Conservation (phyloP, 1,284 basidiomycete species). For the Mrakiaceae sp. region DNA sequence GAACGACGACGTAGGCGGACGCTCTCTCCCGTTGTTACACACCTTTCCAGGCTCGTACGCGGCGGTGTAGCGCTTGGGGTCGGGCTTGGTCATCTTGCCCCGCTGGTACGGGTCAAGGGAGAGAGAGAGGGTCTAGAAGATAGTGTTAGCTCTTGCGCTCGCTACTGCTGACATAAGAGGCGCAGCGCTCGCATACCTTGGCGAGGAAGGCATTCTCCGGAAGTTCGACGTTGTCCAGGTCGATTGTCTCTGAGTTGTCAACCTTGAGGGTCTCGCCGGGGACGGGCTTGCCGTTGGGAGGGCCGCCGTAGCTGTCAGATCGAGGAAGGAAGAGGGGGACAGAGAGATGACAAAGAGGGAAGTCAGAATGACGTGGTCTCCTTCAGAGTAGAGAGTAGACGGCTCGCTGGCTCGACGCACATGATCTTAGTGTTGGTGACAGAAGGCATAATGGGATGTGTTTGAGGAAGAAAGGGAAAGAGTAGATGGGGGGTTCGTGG, state of each 20-base stretch:
- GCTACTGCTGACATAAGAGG: too few relatives aligned
- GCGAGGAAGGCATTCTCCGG: slow-evolving; percentile 7
- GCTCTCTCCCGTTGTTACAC: too few relatives aligned
- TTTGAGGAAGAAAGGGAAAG: too few relatives aligned
- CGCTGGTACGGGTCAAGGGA: slow-evolving; percentile 18
- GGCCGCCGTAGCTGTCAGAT: background rate
- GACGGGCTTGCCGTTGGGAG: slow-evolving; percentile 5
- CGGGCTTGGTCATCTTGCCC: background rate
- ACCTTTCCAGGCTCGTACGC: background rate
- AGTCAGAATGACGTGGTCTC: background rate
- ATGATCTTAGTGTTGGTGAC: slow-evolving; percentile 10
- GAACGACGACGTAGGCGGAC: background rate
- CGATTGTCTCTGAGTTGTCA: slow-evolving; percentile 15
- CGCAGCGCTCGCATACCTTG: background rate
- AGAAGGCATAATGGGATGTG: background rate
- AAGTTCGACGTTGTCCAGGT: slow-evolving; percentile 14
- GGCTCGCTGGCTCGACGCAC: background rate
- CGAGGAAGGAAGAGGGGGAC: too few relatives aligned
- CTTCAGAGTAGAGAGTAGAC: background rate
- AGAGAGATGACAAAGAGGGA: background rate
- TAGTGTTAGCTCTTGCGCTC: background rate
- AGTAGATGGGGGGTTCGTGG: too few relatives aligned
- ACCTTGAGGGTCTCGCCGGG: slow-evolving; percentile 5
- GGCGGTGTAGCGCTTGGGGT: slow-evolving; percentile 1
- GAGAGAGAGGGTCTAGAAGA: slow-evolving; percentile 9